Conservation (phyloP, 345 rosid genomes). For the Fremontodendron californicum region DNA sequence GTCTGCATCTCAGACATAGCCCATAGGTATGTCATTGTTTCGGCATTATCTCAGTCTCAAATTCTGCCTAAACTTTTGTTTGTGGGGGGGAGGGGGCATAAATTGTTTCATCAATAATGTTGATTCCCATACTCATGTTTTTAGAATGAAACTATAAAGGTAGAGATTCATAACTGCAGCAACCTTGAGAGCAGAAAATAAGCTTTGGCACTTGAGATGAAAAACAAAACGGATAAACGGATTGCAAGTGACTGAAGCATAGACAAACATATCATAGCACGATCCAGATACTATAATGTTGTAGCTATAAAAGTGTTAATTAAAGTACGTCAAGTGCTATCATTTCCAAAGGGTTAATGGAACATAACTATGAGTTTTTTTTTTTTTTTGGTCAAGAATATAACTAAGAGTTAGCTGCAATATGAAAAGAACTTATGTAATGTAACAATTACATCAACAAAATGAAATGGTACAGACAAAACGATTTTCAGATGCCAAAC, state of each 20-base stretch:
- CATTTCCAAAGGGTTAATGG: background rate
- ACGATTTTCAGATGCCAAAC: background rate
- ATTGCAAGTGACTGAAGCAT: background rate
- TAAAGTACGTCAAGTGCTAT: background rate
- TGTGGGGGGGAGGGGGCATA: background rate
- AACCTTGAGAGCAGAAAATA: background rate
- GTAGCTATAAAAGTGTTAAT: background rate
- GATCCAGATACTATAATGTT: background rate
- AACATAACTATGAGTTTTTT: background rate
- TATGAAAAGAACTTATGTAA: background rate
- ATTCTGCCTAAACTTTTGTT: background rate
- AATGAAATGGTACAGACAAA: background rate
- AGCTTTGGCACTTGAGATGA: background rate
- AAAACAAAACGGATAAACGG: too few relatives aligned
- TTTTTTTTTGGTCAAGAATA: too few relatives aligned
- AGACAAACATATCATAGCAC: background rate
- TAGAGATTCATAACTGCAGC: background rate
- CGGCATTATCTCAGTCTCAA: background rate
- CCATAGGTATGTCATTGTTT: background rate
- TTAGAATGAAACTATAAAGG: background rate
- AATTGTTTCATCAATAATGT: background rate
- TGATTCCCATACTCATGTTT: background rate
- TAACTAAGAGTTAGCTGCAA: too few relatives aligned
- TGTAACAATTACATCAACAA: background rate
- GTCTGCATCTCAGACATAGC: background rate